These are phyloP conservation scores for Clohesyomyces aquaticus DNA, from an alignment of 495 filamentous ascomycete species.

Conservation along the genomic window DNA sequence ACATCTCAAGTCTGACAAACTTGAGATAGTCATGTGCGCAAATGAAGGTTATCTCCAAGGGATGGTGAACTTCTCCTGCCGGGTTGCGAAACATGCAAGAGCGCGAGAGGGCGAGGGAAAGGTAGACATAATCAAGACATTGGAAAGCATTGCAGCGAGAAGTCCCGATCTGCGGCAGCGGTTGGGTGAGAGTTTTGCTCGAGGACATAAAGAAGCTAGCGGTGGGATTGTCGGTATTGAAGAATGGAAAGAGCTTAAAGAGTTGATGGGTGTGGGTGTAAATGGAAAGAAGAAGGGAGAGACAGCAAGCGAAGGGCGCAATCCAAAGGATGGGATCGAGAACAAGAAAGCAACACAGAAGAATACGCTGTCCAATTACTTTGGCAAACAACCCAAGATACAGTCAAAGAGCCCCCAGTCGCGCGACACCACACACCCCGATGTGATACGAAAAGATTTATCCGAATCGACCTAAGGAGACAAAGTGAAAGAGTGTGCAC, in stretches of 20 bases:
- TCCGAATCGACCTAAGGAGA: no score
- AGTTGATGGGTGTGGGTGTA: conserved; percentile 56
- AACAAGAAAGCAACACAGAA: conserved; percentile 49
- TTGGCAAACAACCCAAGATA: no score
- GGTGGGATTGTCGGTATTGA: conserved; percentile 58
- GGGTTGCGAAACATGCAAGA: conserved; percentile 55
- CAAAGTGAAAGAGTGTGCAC: no score
- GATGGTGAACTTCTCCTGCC: conserved; percentile 63
- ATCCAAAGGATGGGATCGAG: no score
- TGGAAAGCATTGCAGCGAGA: conserved; percentile 53
- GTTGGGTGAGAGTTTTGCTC: conserved; percentile 60
- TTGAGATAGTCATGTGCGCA: conserved; percentile 61
- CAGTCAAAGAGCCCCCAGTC: no score
- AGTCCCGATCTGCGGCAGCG: conserved; percentile 50
- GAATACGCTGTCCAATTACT: conserved; percentile 57
- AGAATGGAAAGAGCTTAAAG: conserved; percentile 62
- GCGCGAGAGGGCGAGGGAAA: conserved; percentile 51
- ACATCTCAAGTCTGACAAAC: conserved; percentile 53
- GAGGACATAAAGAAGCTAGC: conserved; percentile 62
- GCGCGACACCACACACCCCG: no score
- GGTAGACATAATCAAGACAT: conserved; percentile 59
- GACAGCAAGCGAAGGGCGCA: no score
- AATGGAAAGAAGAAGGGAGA: conserved; percentile 43
- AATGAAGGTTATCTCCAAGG: conserved; percentile 62
- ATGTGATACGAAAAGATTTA: no score